phyloP scores from a whole-genome alignment of 257 asterid species.

The Petrea volubilis region DNA sequence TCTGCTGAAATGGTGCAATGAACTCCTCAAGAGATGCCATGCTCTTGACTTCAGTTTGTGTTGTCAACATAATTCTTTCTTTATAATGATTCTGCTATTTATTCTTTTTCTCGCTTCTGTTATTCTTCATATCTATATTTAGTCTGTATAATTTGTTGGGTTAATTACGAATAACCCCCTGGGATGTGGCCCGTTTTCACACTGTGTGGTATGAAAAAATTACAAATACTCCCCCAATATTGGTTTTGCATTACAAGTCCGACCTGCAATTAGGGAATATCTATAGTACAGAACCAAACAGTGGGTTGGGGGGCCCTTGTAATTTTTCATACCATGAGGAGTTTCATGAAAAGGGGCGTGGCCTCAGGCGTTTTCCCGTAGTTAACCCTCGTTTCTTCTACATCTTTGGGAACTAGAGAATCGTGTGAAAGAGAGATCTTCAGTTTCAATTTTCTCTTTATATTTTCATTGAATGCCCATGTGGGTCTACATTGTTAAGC shows the following conservation, averaged over 20 bases:
- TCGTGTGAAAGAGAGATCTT: constrained; percentile 1
- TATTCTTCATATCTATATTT: not conserved
- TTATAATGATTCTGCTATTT: constrained; percentile 2
- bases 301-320: too few species aligned
- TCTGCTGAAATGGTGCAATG: not conserved
- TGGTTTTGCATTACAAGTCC: too few species aligned
- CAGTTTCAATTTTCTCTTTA: not conserved
- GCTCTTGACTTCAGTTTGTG: not conserved
- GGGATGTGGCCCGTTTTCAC: too few species aligned
- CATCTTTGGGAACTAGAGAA: not conserved
- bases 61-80: not conserved
- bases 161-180: too few species aligned
- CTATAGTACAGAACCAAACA: too few species aligned
- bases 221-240: too few species aligned
- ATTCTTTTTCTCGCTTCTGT: not conserved
- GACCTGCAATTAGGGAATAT: too few species aligned
- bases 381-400: too few species aligned
- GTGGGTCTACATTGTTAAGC: not conserved
- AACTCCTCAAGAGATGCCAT: not conserved
- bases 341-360: too few species aligned
- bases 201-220: too few species aligned
- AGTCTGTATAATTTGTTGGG: not conserved
- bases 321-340: too few species aligned
- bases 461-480: not conserved
- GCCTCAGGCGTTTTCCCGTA: too few species aligned